Evolutionary conservation across 768 basidiomycete genomes (phyloP).

Genomic region (Leccinum sublutescens): DNA sequence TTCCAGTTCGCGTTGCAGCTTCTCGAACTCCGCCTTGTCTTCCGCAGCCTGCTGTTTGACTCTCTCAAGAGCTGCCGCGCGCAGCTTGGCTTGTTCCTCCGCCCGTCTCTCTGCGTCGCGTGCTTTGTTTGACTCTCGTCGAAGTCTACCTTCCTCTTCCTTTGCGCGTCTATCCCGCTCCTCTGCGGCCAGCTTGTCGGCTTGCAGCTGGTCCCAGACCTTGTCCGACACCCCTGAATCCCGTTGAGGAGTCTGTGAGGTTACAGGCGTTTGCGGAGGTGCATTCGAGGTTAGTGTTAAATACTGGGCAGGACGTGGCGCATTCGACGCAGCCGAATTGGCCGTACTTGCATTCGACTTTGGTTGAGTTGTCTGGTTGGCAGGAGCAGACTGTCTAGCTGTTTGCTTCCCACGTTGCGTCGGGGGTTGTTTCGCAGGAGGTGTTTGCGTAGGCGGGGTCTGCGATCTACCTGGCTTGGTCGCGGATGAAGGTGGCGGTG

Average conservation of each 20-base stretch:
- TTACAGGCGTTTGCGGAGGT: not conserved
- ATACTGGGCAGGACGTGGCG: not conserved
- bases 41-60: constrained; percentile 17
- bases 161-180: constrained; percentile 17
- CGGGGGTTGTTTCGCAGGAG: constrained; percentile 4
- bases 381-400: not conserved
- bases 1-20: constrained; percentile 26
- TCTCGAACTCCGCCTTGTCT: constrained; percentile 21
- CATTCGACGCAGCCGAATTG: not conserved
- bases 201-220: constrained; percentile 51
- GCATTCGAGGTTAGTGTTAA: not conserved
- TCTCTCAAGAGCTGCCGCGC: constrained; percentile 20
- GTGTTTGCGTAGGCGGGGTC: constrained; percentile 14
- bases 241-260: constrained; percentile 22
- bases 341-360: not conserved
- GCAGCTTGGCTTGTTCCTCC: constrained; percentile 22
- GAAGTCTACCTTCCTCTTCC: constrained; percentile 17
- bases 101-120: constrained; percentile 22
- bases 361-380: constrained; percentile 2
- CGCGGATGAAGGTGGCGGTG: not conserved
- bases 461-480: constrained; percentile 8
- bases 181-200: constrained; percentile 29
- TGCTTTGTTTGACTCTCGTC: constrained; percentile 17
- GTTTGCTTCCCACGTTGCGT: constrained; percentile 1
- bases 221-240: constrained; percentile 54